Evolutionary conservation across 441 rosid genomes (phyloP).

Genomic region (Populus hybrid): DNA sequence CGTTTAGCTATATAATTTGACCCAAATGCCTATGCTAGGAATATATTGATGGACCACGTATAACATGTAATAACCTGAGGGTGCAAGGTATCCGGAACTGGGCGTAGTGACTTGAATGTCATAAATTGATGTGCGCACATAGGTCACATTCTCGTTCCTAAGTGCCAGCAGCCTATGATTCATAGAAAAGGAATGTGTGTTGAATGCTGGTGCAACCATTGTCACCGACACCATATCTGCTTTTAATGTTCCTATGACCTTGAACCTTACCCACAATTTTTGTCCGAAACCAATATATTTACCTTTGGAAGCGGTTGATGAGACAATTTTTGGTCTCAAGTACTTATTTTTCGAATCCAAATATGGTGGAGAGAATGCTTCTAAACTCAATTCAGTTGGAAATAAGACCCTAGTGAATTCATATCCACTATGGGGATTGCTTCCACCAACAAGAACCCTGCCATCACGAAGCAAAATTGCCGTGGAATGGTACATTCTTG

Average conservation of each 20-base stretch:
- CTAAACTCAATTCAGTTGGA: slow-evolving; percentile 78
- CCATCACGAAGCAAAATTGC: slow-evolving; percentile 68
- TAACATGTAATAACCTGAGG: slow-evolving; percentile 73
- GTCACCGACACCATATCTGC: slow-evolving; percentile 36
- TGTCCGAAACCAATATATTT: slow-evolving; percentile 32
- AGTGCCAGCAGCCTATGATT: slow-evolving; percentile 71
- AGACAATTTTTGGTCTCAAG: slow-evolving; percentile 42
- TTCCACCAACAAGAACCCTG: slow-evolving; percentile 70
- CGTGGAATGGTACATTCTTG: slow-evolving; percentile 85
- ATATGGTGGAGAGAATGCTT: slow-evolving; percentile 70
- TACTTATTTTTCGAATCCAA: slow-evolving; percentile 29
- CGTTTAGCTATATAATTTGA: slow-evolving; percentile 26
- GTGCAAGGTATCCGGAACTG: slow-evolving; percentile 52
- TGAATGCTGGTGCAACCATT: slow-evolving; percentile 64
- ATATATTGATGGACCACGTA: slow-evolving; percentile 60
- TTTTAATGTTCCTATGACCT: slow-evolving; percentile 28
- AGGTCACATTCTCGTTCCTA: slow-evolving; percentile 27
- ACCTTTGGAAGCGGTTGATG: slow-evolving; percentile 21
- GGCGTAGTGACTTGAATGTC: slow-evolving; percentile 42
- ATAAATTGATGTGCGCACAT: slow-evolving; percentile 21
- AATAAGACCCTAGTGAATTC: slow-evolving; percentile 52
- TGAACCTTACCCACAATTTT: slow-evolving; percentile 36
- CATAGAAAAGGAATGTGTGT: slow-evolving; percentile 83
- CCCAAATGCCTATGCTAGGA: slow-evolving; percentile 76
- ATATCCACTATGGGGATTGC: slow-evolving; percentile 67